Evolutionary conservation across 441 rosid species (phyloP).

Genomic region (Viola pubescens): DNA sequence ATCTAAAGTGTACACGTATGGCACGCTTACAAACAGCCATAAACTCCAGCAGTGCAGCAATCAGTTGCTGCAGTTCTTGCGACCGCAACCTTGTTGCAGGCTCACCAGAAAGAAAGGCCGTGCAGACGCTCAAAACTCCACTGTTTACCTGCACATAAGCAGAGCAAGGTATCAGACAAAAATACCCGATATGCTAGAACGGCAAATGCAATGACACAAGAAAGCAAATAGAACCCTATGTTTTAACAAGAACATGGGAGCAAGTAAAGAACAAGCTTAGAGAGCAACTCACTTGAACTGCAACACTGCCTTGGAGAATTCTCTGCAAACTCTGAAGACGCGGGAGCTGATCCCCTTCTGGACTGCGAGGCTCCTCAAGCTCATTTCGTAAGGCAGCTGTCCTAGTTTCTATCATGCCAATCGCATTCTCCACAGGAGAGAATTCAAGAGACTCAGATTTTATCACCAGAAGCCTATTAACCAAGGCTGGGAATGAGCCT

Average conservation of each 20-base stretch:
- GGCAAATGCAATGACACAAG: background rate
- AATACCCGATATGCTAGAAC: background rate
- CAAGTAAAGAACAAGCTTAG: background rate
- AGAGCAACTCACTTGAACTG: conserved; percentile 71
- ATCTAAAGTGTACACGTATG: conserved; percentile 79
- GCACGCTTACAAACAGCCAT: conserved; percentile 99
- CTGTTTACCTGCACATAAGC: conserved; percentile 72
- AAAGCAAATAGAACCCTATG: conserved; percentile 1
- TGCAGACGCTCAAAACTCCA: conserved; percentile 82
- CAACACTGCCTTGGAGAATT: conserved; percentile 99
- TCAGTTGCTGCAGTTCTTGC: conserved; percentile 94
- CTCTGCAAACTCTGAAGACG: conserved; percentile 97
- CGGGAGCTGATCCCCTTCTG: conserved; percentile 96
- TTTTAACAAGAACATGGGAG: conserved; percentile 1
- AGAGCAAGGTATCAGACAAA: background rate
- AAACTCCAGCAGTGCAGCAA: conserved; percentile 93
- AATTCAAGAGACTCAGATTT: conserved; percentile 97
- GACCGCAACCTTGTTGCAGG: conserved; percentile 94
- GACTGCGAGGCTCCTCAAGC: conserved; percentile 98
- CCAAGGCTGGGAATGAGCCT: conserved; percentile 98
- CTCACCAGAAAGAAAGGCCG: conserved; percentile 96
- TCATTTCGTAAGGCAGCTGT: conserved; percentile 90
- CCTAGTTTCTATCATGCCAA: conserved; percentile 98
- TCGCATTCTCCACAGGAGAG: conserved; percentile 98
- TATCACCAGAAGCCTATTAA: conserved; percentile 76